Evolutionary conservation across 257 asterid species (phyloP), one percentile per base, ranked within the genome.

Genomic region (Asclepias syriaca): DNA sequence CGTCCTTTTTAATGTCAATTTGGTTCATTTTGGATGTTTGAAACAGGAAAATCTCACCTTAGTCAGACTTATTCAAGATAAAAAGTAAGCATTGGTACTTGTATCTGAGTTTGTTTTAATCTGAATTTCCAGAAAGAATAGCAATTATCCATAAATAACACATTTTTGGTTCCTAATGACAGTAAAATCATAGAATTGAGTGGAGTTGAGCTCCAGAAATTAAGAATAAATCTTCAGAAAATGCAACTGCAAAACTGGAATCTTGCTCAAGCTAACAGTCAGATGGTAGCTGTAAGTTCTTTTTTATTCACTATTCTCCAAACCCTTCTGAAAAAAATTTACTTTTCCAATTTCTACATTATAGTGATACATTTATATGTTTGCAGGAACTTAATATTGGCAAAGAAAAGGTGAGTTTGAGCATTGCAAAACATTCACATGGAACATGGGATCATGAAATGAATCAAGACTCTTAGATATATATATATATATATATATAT

Each of bases 171-270:
- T 70, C 69, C 5, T 55, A 27, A 78, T 64, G 43, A 73, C 92
- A 93, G 98, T 81, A 93, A 90, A 81, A 72, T 90, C 48, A 86
- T 93, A 79, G 96, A 90, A 69, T 34, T 90, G 77, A 87, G 86
- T 79, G 97, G 96, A 65, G 48, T 58, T 66, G 98, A 90, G 87
- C 83, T 93, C 67, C 88, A 86, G 81, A 86, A 80, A 43, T 60
- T 90, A 83, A 84, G 90, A 72, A 53, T 67, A 43, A 83, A 81
- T 78, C 83, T 90, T 70, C 93, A 93, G 84, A 93, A 85, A 77
- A 78, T 90, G 90, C 96, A 89, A 81, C 71, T 85, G 80, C 98
- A 93, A 59, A 93, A 93, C 60, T 89, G 96, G 96, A 84, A 71
- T 74, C 88, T 93, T 73, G 98, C 97, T 84, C 93, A 87, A 77